These are phyloP conservation scores for Aspergillus sp. DNA, from an alignment of 2,329 filamentous ascomycete species.

Conservation along the genomic window DNA sequence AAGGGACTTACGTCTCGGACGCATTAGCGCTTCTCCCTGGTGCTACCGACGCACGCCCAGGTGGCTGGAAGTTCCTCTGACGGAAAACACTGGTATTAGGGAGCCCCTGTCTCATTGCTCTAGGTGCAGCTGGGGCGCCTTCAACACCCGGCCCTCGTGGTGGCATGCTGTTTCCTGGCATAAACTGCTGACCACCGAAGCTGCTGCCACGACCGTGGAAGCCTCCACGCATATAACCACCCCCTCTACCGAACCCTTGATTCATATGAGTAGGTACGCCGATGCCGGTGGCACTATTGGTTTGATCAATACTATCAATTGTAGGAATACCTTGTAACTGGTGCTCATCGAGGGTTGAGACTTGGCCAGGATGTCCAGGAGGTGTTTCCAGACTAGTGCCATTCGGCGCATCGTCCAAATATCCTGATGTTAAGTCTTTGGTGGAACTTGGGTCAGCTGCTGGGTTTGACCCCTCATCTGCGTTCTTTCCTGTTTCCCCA, in stretches of 20 bases:
- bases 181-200: slow-evolving; percentile 29
- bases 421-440: slow-evolving; percentile 23
- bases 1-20: slow-evolving; percentile 31
- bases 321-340: slow-evolving; percentile 32
- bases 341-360: slow-evolving; percentile 11
- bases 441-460: slow-evolving; percentile 33
- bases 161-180: slow-evolving; percentile 32
- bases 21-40: slow-evolving; percentile 20
- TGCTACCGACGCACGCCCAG: slow-evolving; percentile 29
- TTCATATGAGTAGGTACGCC: slow-evolving; percentile 25
- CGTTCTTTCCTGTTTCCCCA: slow-evolving; percentile 21
- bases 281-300: slow-evolving; percentile 24
- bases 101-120: slow-evolving; percentile 87
- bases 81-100: slow-evolving; percentile 77
- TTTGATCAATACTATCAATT: slow-evolving; percentile 32
- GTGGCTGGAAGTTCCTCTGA: slow-evolving; percentile 51
- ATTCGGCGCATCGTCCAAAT: slow-evolving; percentile 12
- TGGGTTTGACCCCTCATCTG: slow-evolving; percentile 35
- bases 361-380: slow-evolving; percentile 14
- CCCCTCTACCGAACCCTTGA: slow-evolving; percentile 41
- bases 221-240: slow-evolving; percentile 46
- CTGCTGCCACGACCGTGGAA: slow-evolving; percentile 42
- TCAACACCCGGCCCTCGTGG: slow-evolving; percentile 58
- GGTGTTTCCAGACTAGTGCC: slow-evolving; percentile 17
- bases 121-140: slow-evolving; percentile 84